A percentile compares a stretch with the other conserved stretches of the same genome.
These are phyloP conservation scores for Phytophthora citricola DNA, from an alignment of 352 stramenopile genomes.

Conservation along the genomic window DNA sequence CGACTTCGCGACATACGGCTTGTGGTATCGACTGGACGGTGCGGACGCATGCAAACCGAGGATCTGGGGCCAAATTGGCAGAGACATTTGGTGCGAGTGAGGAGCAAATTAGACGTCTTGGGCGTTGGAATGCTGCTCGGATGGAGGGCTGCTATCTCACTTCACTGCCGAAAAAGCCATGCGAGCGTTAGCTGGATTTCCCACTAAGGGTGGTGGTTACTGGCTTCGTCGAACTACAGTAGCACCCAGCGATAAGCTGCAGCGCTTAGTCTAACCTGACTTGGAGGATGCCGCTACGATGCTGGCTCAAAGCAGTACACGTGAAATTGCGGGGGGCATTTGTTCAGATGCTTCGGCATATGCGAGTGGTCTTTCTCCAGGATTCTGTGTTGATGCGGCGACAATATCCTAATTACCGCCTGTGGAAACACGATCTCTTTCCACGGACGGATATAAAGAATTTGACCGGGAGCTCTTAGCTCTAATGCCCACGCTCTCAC, in stretches of 20 bases:
- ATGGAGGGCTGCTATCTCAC: constrained; percentile 6
- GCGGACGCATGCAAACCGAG: constrained; percentile 9
- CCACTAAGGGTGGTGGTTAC: not conserved
- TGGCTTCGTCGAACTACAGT: not conserved
- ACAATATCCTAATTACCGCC: constrained; percentile 1
- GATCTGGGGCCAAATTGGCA: constrained; percentile 4
- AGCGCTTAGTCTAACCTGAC: not conserved
- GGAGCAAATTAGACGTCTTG: constrained; percentile 1
- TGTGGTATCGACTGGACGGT: constrained; percentile 7
- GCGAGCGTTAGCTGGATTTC: not conserved
- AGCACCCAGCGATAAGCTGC: not conserved
- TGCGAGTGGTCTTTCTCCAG: constrained; percentile 6
- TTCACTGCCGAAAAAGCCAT: not conserved
- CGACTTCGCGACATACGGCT: not conserved
- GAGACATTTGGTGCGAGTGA: not conserved
- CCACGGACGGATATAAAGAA: too few relatives aligned
- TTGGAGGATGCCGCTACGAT: not conserved
- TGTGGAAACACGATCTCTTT: constrained; percentile 4
- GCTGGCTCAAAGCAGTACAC: not conserved
- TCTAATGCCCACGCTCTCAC: too few relatives aligned
- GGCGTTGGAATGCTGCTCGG: not conserved
- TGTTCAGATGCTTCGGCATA: constrained; percentile 5
- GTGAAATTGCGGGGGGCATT: constrained; percentile 1
- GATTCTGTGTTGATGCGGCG: not conserved
- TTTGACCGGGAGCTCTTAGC: too few relatives aligned